Evolutionary conservation across 2,329 filamentous ascomycete genomes (phyloP), one percentile per base, ranked within the genome.

Genomic region (Proliferodiscus dingleyae): DNA sequence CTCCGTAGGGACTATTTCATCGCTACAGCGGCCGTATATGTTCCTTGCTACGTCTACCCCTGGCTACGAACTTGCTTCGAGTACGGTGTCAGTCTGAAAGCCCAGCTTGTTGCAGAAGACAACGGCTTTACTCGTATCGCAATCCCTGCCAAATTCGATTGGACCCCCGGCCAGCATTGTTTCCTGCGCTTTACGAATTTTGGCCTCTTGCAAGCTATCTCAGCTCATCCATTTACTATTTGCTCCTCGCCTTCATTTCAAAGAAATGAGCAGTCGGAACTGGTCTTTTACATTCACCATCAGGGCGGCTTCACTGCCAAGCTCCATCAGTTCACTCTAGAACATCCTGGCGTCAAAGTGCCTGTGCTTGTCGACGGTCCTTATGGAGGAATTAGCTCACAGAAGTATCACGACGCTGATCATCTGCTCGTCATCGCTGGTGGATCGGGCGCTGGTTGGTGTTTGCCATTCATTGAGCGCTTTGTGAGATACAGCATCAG

Each of bases 101-200:
- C 24, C 24, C 86, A 0, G 86, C 87, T 24, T 81, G 95, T 26
- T 1, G 74, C 95, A 15, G 81, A 95, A 70, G 82, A 87, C 2
- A 88, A 95, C 58, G 89, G 91, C 60, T 87, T 87, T n/a, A 82
- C 95, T 68, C 95, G 95, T 65, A 79, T 96, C 56, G 95, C 89
- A 0, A 85, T 95, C 37, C 88, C 89, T 1, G 95, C 89, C 0
- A 86, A 89, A 63, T 85, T 91, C 74, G 81, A 80, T 51, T 96
- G 90, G 91, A 83, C 80, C 60, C 88, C 90, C 0, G 90, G 90
- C 3, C 91, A 96, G 64, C 95, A 93, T 57, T 85, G 95, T 10
- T 96, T 95, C 63, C 73, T 96, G n/a, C 81, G 90, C 28, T 94
- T 96, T 89, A 0, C 87, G 86, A 1, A 87, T 95, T 56, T 89